Evolutionary conservation across 2,329 filamentous ascomycete genomes (phyloP).

Genomic region (Tolypocladium ophioglossoides): DNA sequence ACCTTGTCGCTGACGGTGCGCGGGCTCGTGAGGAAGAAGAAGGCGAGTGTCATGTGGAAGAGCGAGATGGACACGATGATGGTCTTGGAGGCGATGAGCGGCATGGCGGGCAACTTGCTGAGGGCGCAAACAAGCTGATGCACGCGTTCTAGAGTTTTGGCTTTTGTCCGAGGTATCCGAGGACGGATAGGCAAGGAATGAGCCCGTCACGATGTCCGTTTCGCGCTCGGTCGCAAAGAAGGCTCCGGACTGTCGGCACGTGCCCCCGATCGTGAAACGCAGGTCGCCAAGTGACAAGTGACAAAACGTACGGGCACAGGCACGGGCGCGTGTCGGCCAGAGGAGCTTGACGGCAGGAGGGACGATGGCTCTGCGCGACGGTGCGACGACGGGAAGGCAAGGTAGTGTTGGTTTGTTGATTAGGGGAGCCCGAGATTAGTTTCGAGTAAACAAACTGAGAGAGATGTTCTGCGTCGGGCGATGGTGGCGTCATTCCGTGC

Average conservation of each 20-base stretch:
- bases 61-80: slow-evolving; percentile 74
- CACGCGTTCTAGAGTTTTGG: too few relatives aligned
- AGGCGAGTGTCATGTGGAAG: slow-evolving; percentile 75
- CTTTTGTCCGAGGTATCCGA: too few relatives aligned
- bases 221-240: not conserved
- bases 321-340: too few relatives aligned
- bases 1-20: slow-evolving; percentile 65
- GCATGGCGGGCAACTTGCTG: slow-evolving; percentile 45
- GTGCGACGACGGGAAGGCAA: not conserved
- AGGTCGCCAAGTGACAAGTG: not conserved
- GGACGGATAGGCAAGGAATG: not conserved
- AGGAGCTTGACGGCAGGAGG: too few relatives aligned
- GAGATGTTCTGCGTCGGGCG: not conserved
- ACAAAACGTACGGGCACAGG: not conserved
- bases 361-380: too few relatives aligned
- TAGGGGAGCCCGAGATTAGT: not conserved
- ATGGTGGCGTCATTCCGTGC: not conserved
- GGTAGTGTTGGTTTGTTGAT: not conserved
- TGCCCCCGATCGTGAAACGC: not conserved
- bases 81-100: slow-evolving; percentile 66
- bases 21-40: slow-evolving; percentile 72
- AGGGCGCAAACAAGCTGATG: not conserved
- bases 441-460: not conserved
- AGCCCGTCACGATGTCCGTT: not conserved
- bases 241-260: not conserved